Base-by-base conservation (phyloP, 2,329 filamentous ascomycete species). In the Graphium sp. region DNA sequence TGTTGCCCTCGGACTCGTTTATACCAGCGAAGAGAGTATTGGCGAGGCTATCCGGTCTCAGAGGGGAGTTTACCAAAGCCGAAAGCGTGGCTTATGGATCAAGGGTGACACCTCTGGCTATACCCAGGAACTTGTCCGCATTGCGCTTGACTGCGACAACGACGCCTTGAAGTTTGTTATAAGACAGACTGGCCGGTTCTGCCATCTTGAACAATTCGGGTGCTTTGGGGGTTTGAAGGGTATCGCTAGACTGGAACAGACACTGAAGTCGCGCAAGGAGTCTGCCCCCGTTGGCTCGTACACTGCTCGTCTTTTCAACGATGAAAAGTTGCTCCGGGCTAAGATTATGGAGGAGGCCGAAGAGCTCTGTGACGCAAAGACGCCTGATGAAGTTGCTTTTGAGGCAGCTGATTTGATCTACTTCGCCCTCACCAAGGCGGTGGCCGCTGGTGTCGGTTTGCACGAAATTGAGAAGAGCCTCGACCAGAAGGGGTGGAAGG, bases 261-360 rank as follows among this genome's bases (percentile, higher is more conserved):
- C 85, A 0, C 64, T 98, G 10, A 60, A 78, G 37, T 76, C 74
- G 22, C 75, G 89, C 41, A 93, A 89, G 49, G 55, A 66, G 23
- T 82, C 79, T 12, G 85, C 87, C 0, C 87, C 89, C 0, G 66
- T 67, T 38, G 87, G 85, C 2, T 98, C 89, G 9, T 98, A 98
- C 52, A 98, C 89, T 5, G 82, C 84, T 12, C 67, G 87, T 19
- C 60, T 98, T 2, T 98, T 95, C 60, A 85, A 77, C 12, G 89
- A 98, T 37, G 71, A 82, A 41, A 85, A 91, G 49, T 66, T 98
- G 31, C 56, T 94, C 30, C 68, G 81, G 24, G 89, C 89, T 4
- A 98, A 98, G 63, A 94, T 98, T 32, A 91, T 95, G 74, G 89
- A 98, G 52, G 89, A 98, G 51, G 89, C 89, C 0, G 81, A 91